phyloP scores from a whole-genome alignment of 2,329 filamentous ascomycete species.

The Hymenoscyphus fructigenus region DNA sequence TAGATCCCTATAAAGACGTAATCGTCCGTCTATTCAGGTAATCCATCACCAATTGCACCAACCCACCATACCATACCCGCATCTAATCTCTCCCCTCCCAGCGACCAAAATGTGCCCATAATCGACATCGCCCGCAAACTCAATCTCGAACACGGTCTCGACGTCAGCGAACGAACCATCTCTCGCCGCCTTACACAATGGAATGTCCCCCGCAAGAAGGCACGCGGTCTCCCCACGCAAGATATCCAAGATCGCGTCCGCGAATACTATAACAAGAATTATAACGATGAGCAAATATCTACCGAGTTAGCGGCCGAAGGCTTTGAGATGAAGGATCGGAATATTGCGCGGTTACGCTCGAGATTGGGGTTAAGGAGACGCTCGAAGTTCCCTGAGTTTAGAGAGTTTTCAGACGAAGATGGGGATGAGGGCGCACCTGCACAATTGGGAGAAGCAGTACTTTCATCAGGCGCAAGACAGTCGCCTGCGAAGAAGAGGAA shows the following conservation, averaged over 20 bases:
- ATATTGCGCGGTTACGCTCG: conserved; percentile 31
- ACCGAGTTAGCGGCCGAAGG: conserved; percentile 29
- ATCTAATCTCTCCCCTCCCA: neutral
- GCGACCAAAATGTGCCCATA: conserved; percentile 27
- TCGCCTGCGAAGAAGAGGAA: conserved; percentile 23
- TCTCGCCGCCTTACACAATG: conserved; percentile 32
- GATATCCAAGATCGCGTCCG: conserved; percentile 29
- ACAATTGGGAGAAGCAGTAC: conserved; percentile 14
- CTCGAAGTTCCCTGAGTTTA: conserved; percentile 32
- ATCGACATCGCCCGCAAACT: conserved; percentile 32
- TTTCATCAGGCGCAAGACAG: too few relatives aligned
- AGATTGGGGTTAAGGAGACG: conserved; percentile 34
- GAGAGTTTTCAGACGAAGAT: conserved; percentile 30
- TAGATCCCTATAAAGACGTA: conserved; percentile 32
- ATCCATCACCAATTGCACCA: neutral
- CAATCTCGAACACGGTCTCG: conserved; percentile 31
- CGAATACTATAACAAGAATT: conserved; percentile 34
- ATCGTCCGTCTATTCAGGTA: conserved; percentile 31
- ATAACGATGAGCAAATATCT: conserved; percentile 34
- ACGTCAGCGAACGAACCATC: conserved; percentile 33
- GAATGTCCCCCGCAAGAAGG: conserved; percentile 32
- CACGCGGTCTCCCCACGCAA: conserved; percentile 25
- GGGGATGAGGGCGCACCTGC: conserved; percentile 18
- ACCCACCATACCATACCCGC: neutral
- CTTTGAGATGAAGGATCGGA: conserved; percentile 31